Percentiles rank a stretch among this genome's conserved stretches.
phyloP scores from a whole-genome alignment of 2,329 filamentous ascomycete species.

The Raffaelea arxii region DNA sequence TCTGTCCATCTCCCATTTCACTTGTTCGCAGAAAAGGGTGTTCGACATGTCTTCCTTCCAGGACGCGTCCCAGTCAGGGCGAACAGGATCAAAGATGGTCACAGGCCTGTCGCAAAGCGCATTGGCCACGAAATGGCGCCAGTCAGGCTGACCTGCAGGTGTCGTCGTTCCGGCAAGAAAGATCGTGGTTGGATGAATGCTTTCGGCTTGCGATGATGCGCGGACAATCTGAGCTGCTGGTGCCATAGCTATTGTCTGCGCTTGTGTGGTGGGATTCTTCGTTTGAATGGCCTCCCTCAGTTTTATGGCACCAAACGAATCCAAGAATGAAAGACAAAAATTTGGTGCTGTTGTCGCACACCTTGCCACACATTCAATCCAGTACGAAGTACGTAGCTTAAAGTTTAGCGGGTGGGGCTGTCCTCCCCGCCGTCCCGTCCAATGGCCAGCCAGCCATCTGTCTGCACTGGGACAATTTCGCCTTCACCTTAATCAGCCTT shows the following conservation, averaged over 20 bases:
- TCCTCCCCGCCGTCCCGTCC: background rate
- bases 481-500: background rate
- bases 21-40: constrained; percentile 39
- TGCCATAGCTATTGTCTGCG: too few relatives aligned
- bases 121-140: constrained; percentile 36
- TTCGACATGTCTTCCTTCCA: constrained; percentile 41
- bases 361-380: too few relatives aligned
- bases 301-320: too few relatives aligned
- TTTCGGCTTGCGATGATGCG: constrained; percentile 14
- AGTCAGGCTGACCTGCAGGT: constrained; percentile 27
- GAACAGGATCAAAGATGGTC: constrained; percentile 48
- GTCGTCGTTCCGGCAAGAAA: constrained; percentile 51
- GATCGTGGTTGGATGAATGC: constrained; percentile 23
- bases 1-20: constrained; percentile 51
- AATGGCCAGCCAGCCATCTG: background rate
- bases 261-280: too few relatives aligned
- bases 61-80: constrained; percentile 44
- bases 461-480: background rate
- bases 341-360: too few relatives aligned
- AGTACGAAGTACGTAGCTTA: too few relatives aligned
- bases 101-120: constrained; percentile 34
- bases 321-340: too few relatives aligned
- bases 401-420: background rate
- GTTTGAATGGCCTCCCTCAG: too few relatives aligned
- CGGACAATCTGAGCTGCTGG: constrained; percentile 18